Base-by-base conservation (phyloP, 768 basidiomycete species). In the Boletus edulis region DNA sequence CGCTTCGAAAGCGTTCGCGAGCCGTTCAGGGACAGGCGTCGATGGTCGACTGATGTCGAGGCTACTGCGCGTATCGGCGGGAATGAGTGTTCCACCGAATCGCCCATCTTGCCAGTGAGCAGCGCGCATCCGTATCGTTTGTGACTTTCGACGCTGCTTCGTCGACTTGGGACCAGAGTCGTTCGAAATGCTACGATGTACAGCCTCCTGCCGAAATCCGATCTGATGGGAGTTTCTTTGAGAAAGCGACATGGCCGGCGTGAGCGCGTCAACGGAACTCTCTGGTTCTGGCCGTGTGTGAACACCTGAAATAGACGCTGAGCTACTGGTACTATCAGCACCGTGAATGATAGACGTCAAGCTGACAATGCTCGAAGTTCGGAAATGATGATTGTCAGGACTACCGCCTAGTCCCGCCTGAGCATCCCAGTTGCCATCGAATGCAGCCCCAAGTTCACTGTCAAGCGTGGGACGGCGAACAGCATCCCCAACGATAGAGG, bases 41-140 rank as follows among this genome's bases (percentile, higher is more conserved):
- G 67, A 64, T 7, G 70, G 69, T 20, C 59, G 55, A 63, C 51
- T 51, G n/a, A 54, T 55, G 40, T 65, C 63, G 46, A 49, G 34
- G 49, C 60, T 57, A 38, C n/a, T 51, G 34, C 40, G 47, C 11
- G 51, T 55, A 17, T 62, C 64, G 17, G 49, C 24, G 4, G 61
- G 62, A 20, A 73, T 59, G 8, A 73, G 64, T 1, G 70, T 71
- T 53, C 73, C 72, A 37, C 69, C 68, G 54, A 84, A 81, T 45
- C 85, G 76, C 22, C 80, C 79, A 60, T 82, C 80, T 37, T 76
- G 77, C 84, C 82, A 87, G 27, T 78, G 79, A 46, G 71, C 71
- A 41, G 85, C 86, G 38, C 85, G 79, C 63, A 79, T 75, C 20
- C 80, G 80, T 22, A 86, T 71, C 15, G 82, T 85, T 54, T 78